Conservation (phyloP, 2,329 filamentous ascomycete species). For the Cadophora sp. region DNA sequence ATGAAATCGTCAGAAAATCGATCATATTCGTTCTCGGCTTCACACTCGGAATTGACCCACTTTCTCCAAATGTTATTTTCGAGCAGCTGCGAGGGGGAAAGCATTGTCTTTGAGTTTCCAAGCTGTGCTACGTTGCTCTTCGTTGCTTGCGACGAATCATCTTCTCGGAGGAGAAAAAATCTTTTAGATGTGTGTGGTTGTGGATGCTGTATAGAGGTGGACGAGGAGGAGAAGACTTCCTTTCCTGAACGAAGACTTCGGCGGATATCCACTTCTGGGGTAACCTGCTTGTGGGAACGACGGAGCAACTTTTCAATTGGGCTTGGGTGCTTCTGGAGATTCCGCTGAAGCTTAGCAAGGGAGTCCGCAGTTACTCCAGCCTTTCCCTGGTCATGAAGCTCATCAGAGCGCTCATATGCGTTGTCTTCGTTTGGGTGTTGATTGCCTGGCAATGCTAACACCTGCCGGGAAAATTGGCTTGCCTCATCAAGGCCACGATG, state of each 20-base stretch:
- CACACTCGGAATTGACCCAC: constrained; percentile 35
- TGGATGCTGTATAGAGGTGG: constrained; percentile 39
- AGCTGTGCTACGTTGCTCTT: constrained; percentile 40
- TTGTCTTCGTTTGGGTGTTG: background rate
- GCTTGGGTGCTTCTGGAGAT: background rate
- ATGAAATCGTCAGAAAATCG: background rate
- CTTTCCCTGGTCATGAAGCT: background rate
- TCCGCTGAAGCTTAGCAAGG: constrained; percentile 5
- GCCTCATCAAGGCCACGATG: background rate
- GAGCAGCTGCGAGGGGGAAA: constrained; percentile 36
- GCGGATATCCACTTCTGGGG: background rate
- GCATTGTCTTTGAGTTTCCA: constrained; percentile 29
- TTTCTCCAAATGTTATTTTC: constrained; percentile 42
- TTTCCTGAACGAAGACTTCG: constrained; percentile 10
- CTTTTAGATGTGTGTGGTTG: constrained; percentile 37
- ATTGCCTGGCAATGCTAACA: background rate
- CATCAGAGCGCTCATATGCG: background rate
- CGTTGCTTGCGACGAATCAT: constrained; percentile 29
- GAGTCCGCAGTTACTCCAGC: constrained; percentile 17
- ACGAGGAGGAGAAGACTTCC: constrained; percentile 32
- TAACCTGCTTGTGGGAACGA: background rate
- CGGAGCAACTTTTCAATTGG: background rate
- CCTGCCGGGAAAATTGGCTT: background rate
- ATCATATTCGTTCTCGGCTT: constrained; percentile 8
- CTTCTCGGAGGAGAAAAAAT: constrained; percentile 35